phyloP scores from a whole-genome alignment of 495 filamentous ascomycete species.

The Aspergillus leporis region DNA sequence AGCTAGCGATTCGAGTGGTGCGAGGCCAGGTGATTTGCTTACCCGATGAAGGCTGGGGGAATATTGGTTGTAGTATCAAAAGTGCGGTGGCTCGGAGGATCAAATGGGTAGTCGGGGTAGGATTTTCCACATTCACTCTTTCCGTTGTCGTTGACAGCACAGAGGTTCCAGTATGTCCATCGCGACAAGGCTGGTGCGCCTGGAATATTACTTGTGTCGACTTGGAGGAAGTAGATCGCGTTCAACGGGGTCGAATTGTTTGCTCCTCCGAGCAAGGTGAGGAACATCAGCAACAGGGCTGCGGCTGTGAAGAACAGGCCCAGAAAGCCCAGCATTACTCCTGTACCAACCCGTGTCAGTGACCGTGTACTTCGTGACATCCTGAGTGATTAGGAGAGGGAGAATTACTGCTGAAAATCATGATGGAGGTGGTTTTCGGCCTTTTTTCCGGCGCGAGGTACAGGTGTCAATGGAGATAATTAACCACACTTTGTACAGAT shows the following conservation, averaged over 20 bases:
- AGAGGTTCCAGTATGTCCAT: slow-evolving; percentile 90
- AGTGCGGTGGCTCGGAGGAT: slow-evolving; percentile 57
- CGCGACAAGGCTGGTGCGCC: slow-evolving; percentile 64
- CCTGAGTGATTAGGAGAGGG: not conserved
- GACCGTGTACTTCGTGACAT: not conserved
- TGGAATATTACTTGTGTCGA: slow-evolving; percentile 67
- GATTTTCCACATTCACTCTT: slow-evolving; percentile 56
- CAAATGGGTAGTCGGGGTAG: slow-evolving; percentile 62
- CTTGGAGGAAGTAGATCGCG: slow-evolving; percentile 79
- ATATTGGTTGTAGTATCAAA: slow-evolving; percentile 59
- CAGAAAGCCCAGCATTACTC: slow-evolving; percentile 52
- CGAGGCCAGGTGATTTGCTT: slow-evolving; percentile 19
- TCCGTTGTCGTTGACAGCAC: slow-evolving; percentile 51
- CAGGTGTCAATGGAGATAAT: too few relatives aligned
- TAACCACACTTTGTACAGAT: too few relatives aligned
- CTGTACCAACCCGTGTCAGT: slow-evolving; percentile 26
- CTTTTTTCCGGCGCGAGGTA: slow-evolving; percentile 4
- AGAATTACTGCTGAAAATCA: slow-evolving; percentile 38
- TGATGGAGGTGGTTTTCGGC: slow-evolving; percentile 18
- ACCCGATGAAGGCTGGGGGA: slow-evolving; percentile 57
- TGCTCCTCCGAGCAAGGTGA: slow-evolving; percentile 74
- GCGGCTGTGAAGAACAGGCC: slow-evolving; percentile 76
- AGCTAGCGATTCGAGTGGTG: slow-evolving; percentile 5
- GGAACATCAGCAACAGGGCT: slow-evolving; percentile 74
- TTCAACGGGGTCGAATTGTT: slow-evolving; percentile 61